Evolutionary conservation across 2,329 filamentous ascomycete genomes (phyloP), one percentile per base, ranked within the genome.

Genomic region (Venturia effusa): DNA sequence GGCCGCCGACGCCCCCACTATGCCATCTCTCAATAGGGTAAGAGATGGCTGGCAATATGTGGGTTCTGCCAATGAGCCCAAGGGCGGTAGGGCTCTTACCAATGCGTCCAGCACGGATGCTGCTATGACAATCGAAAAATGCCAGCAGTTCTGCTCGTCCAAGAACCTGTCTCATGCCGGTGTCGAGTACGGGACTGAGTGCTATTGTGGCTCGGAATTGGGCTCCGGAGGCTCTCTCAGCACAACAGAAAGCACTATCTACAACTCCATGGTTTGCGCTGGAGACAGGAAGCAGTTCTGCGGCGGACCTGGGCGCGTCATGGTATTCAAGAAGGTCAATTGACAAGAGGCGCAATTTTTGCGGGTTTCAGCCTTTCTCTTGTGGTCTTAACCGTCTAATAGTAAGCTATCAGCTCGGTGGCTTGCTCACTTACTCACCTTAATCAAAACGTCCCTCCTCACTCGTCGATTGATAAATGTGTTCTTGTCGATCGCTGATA

Each of bases 21-120:
- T 66, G 69, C 72, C 1, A 64, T 66, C 0, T 65, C n/a, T 69
- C 19, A 71, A 72, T 10, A 34, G 66, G 15, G 59, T 61, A 1
- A 71, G 67, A 57, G 68, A 69, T 11, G 65, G 68, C 34, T 73
- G 71, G 66, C 65, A 68, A 61, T 72, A 76, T 65, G 61, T 75
- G 7, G 72, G 74, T 48, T 74, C 75, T 68, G 72, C 68, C 64
- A 74, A 74, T 64, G 72, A 74, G 61, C 72, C 68, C 5, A 66
- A 64, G 43, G 61, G 48, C 43, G 55, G 66, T 3, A 68, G 70
- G 17, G 68, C 71, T 3, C 66, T 75, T 32, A 69, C 70, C 40
- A 68, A 66, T 10, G 55, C 67, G 10, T 66, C 54, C 15, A 67
- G 61, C 24, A 67, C 67, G 34, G 69, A 72, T 62, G 68, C 67